Conservation (phyloP, 495 filamentous ascomycete species). For the Lasiosphaeria miniovina region DNA sequence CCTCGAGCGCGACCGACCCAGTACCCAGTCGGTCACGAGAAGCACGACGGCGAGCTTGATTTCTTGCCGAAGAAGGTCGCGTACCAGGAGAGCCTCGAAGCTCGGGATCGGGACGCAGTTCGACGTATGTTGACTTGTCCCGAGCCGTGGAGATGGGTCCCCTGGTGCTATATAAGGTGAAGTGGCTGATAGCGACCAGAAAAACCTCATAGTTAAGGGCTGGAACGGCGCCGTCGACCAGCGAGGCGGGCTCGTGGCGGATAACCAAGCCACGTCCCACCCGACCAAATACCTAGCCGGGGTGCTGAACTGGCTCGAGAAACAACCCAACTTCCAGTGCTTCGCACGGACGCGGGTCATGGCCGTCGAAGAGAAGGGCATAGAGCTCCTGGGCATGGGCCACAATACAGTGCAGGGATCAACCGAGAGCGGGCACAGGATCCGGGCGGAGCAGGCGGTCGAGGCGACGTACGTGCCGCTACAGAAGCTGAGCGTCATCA, state of each 20-base stretch:
- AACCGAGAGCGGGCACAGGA: constrained; percentile 45
- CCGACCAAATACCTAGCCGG: constrained; percentile 55
- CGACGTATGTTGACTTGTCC: constrained; percentile 21
- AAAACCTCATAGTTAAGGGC: constrained; percentile 37
- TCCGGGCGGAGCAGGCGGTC: constrained; percentile 47
- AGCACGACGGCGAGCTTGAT: constrained; percentile 40
- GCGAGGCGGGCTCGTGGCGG: constrained; percentile 45
- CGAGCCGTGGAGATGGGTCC: too few relatives aligned
- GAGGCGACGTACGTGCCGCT: constrained; percentile 56
- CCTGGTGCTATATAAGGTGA: neutral
- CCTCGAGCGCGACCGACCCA: constrained; percentile 48
- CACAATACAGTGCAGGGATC: constrained; percentile 40
- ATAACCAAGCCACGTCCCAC: constrained; percentile 56
- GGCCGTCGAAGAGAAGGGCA: constrained; percentile 45
- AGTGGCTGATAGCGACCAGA: constrained; percentile 12
- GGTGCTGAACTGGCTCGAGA: constrained; percentile 46
- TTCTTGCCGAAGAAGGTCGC: constrained; percentile 41
- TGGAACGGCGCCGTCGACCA: constrained; percentile 50
- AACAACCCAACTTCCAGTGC: constrained; percentile 52
- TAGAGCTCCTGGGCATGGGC: constrained; percentile 33
- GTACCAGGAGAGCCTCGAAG: constrained; percentile 37
- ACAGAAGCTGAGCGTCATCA: constrained; percentile 51
- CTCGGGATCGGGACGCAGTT: constrained; percentile 45
- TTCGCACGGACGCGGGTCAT: constrained; percentile 50
- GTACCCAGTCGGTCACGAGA: constrained; percentile 28